Evolutionary conservation across 2,329 filamentous ascomycete species (phyloP).

Genomic region (Cercospora nicotianae): DNA sequence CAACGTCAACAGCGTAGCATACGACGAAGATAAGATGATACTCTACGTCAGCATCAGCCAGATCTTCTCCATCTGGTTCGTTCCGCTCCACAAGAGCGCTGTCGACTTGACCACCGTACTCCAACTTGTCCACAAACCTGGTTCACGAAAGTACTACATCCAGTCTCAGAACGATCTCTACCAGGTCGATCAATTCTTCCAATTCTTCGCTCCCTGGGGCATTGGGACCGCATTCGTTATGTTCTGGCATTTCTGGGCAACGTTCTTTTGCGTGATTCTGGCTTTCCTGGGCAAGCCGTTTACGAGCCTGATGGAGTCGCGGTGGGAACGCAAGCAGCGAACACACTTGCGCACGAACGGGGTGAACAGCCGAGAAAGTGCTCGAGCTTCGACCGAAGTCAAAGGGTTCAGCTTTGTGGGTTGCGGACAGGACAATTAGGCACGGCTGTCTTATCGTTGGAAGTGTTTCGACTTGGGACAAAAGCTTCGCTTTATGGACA

Average conservation of each 20-base stretch:
- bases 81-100: slow-evolving; percentile 69
- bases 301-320: slow-evolving; percentile 31
- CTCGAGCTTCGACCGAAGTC: not conserved
- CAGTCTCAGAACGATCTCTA: slow-evolving; percentile 77
- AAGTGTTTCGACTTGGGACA: not conserved
- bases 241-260: slow-evolving; percentile 63
- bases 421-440: not conserved
- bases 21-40: slow-evolving; percentile 63
- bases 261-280: slow-evolving; percentile 63
- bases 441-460: not conserved
- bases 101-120: slow-evolving; percentile 39
- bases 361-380: not conserved
- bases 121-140: slow-evolving; percentile 28
- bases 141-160: slow-evolving; percentile 64
- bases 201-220: slow-evolving; percentile 65
- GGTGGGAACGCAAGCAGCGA: slow-evolving; percentile 12
- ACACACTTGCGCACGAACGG: slow-evolving; percentile 9
- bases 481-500: not conserved
- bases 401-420: slow-evolving; percentile 7
- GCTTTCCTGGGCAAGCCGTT: slow-evolving; percentile 54
- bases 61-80: slow-evolving; percentile 72
- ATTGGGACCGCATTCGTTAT: slow-evolving; percentile 51
- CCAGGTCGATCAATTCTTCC: slow-evolving; percentile 71
- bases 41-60: slow-evolving; percentile 75
- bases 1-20: slow-evolving; percentile 67